Evolutionary conservation across 331 rosid species (phyloP), one percentile per base, ranked within the genome.

Genomic region (Dryas integrifolia): DNA sequence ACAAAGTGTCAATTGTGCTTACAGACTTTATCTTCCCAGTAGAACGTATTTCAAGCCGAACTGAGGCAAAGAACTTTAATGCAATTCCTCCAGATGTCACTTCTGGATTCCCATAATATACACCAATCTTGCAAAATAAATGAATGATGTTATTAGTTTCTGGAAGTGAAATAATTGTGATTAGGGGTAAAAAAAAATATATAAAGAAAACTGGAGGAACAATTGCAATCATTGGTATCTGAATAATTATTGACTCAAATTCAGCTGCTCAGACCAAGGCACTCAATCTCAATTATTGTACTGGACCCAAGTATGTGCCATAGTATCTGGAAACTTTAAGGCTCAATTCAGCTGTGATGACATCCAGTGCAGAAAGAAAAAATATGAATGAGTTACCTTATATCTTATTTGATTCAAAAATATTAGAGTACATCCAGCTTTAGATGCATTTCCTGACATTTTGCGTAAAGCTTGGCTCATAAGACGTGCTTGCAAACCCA

Each of bases 81-180:
- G 99, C 99, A 77, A 95, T 95, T 77, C 99, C 99, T 72, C 99
- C 99, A 83, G 97, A 91, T 46, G 99, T 92, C 81, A 95, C 99
- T 87, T 95, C 97, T 62, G 99, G 99, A 82, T 95, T 95, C 78
- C 99, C 99, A 76, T 95, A 95, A 79, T 89, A 92, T 60, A 89
- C 96, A 81, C 98, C 96, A 81, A 95, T 95, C 99, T 95, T 75
- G 65, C 73, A 70, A 79, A 71, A 66, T 65, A 66, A 82, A 71
- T 67, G 44, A 80, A 26, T 6, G 35, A 62, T 48, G 52, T 5
- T 10, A 45, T 80, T 43, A 74, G 77, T 7, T 52, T 73, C 24
- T 56, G 35, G 45, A 21, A 44, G 38, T 24, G 47, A 57, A 14
- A 51, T 58, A 26, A 48, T 14, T 2, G 45, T 55, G 26, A 55